Conservation (phyloP, 495 filamentous ascomycete genomes). For the Apiosordaria backusii region DNA sequence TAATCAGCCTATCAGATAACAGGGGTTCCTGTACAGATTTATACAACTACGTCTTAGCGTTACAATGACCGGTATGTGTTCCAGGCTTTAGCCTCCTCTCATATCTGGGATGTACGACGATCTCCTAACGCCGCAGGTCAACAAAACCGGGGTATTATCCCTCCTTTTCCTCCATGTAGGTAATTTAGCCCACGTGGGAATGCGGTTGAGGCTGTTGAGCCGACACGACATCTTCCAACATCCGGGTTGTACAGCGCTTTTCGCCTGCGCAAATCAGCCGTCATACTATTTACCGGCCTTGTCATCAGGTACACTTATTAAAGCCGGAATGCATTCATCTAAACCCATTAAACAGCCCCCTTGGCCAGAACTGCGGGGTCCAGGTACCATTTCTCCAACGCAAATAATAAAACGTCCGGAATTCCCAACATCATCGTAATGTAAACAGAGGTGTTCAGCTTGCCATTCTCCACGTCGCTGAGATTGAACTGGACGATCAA, state of each 20-base stretch:
- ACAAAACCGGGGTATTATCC: background rate
- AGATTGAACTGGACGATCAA: background rate
- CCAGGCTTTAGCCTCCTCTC: too few relatives aligned
- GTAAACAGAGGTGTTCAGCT: background rate
- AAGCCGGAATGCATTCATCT: constrained; percentile 2
- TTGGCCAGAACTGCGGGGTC: background rate
- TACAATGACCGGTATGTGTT: too few relatives aligned
- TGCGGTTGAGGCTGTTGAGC: background rate
- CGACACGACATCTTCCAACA: background rate
- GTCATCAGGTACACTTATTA: background rate
- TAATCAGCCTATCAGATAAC: too few relatives aligned
- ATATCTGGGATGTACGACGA: too few relatives aligned
- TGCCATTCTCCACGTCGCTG: background rate
- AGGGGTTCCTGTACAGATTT: too few relatives aligned
- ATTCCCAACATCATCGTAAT: background rate
- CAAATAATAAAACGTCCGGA: background rate
- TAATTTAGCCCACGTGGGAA: background rate
- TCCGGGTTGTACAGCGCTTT: background rate
- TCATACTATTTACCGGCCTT: background rate
- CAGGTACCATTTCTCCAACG: background rate
- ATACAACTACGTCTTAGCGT: too few relatives aligned
- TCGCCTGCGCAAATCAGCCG: constrained; percentile 1
- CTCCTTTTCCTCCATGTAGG: background rate
- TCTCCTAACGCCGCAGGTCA: too few relatives aligned
- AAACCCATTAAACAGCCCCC: background rate